These are phyloP conservation scores for Myriosclerotinia curreyana DNA, from an alignment of 2,329 filamentous ascomycete species.

Conservation along the genomic window DNA sequence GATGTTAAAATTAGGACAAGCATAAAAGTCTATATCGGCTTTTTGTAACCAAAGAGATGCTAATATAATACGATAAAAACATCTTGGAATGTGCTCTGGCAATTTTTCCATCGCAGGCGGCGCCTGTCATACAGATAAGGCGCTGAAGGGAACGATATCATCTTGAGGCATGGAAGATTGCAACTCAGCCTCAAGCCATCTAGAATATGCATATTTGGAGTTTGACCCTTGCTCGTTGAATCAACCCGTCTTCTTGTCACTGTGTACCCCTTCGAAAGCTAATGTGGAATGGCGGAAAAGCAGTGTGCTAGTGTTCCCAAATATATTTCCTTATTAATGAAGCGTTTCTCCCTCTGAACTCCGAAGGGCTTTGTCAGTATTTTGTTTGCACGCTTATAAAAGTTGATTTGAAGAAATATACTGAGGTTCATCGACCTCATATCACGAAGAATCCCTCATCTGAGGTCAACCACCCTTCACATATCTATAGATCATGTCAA, in stretches of 20 bases:
- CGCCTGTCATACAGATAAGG: neutral
- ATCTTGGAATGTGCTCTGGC: neutral
- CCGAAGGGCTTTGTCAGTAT: neutral
- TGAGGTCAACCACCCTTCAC: neutral
- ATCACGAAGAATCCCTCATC: neutral
- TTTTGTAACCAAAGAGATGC: neutral
- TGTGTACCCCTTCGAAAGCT: neutral
- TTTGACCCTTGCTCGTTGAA: neutral
- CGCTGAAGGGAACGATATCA: neutral
- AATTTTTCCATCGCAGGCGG: neutral
- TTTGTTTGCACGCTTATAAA: neutral
- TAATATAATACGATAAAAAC: neutral
- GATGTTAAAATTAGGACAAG: neutral
- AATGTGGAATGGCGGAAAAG: neutral
- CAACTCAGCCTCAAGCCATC: conserved; percentile 15
- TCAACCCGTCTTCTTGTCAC: neutral
- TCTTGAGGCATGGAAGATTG: neutral
- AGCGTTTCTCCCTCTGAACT: neutral
- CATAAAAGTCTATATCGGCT: neutral
- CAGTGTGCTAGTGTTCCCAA: neutral
- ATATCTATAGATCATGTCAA: neutral
- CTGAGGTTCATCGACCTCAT: neutral
- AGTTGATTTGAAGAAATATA: neutral
- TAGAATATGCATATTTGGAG: neutral
- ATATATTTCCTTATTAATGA: conserved; percentile 6